Base-by-base conservation (phyloP, 257 asterid genomes). In the Penstemon newberryi region DNA sequence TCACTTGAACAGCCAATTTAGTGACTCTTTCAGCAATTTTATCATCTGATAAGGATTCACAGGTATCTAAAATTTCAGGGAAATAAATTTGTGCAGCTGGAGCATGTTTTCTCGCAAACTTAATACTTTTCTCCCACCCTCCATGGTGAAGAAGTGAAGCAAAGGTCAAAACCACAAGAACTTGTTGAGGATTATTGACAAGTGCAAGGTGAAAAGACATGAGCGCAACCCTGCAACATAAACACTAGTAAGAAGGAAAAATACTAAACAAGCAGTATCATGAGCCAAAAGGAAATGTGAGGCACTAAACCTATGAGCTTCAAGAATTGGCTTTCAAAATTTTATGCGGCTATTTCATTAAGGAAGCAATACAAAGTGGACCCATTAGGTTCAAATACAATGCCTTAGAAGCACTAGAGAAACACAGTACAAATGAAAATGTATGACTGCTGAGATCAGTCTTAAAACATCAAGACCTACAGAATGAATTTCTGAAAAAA, bases 71-170 rank as follows among this genome's bases (percentile, higher is more conserved):
- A 69, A 89, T 82, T 81, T 94, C 99, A 55, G 96, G 93, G n/a
- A 33, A 62, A 56, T 75, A 86, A 61, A 49, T 66, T 66, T 60
- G 70, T 69, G 85, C 58, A 50, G 74, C 77, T 73, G 67, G 81
- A 78, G 83, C 85, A 67, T 84, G 87, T 75, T 76, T 56, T 83
- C 86, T 85, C 0, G 96, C 92, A 82, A 81, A 82, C 63, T 65
- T 55, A 57, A 86, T 78, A 73, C 96, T 87, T 71, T 82, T 77
- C 57, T 67, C 74, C 96, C 94, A 86, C 5, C 81, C 74, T 75
- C 91, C 88, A 71, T 78, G 86, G 76, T 78, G 77, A 67, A 94
- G 90, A 66, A 91, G 84, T 58, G 95, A 89, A 67, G 93, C 97
- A 72, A 89, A 81, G 71, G 96, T 81, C 85, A 84, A 79, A 78